These are phyloP conservation scores for Periconia macrospinosa DNA, from an alignment of 2,329 filamentous ascomycete genomes.

Conservation along the genomic window DNA sequence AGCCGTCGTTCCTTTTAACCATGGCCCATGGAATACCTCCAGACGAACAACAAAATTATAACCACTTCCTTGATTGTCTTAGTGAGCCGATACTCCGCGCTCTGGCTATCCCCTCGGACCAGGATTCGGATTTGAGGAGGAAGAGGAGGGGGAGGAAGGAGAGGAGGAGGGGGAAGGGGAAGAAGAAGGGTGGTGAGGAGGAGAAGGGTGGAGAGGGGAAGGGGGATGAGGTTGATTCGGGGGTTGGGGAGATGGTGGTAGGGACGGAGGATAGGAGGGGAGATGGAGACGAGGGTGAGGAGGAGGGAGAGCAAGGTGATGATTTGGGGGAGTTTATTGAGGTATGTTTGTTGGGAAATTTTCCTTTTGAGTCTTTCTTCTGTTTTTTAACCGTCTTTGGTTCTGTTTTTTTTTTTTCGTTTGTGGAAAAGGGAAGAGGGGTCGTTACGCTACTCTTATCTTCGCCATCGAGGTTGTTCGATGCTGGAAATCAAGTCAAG, in stretches of 20 bases:
- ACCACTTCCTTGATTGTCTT: slow-evolving; percentile 73
- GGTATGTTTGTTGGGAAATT: slow-evolving; percentile 39
- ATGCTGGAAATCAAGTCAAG: too few species aligned
- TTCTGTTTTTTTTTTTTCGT: background rate
- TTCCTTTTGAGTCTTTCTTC: background rate
- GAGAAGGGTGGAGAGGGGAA: slow-evolving; percentile 5
- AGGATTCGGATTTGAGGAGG: slow-evolving; percentile 34
- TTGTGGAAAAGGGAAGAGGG: background rate
- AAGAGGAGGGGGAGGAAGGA: slow-evolving; percentile 46
- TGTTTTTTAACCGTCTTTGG: too few species aligned
- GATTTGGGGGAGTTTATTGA: slow-evolving; percentile 80
- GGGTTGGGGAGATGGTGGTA: slow-evolving; percentile 3
- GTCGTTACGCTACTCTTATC: slow-evolving; percentile 52
- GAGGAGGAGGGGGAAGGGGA: slow-evolving; percentile 18
- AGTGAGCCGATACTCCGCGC: slow-evolving; percentile 69
- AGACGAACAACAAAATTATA: slow-evolving; percentile 55
- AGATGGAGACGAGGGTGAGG: slow-evolving; percentile 1
- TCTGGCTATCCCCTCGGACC: slow-evolving; percentile 50
- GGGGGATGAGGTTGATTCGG: slow-evolving; percentile 31
- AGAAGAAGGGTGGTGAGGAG: background rate
- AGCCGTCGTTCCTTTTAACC: background rate
- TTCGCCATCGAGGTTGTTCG: too few species aligned
- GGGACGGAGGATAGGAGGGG: slow-evolving; percentile 29
- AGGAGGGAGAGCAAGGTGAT: slow-evolving; percentile 41
- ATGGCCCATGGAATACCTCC: background rate